Percentiles rank a stretch among this genome's conserved stretches.
Conservation (phyloP, 805 yeast genomes). For the Candida stauntonica region DNA sequence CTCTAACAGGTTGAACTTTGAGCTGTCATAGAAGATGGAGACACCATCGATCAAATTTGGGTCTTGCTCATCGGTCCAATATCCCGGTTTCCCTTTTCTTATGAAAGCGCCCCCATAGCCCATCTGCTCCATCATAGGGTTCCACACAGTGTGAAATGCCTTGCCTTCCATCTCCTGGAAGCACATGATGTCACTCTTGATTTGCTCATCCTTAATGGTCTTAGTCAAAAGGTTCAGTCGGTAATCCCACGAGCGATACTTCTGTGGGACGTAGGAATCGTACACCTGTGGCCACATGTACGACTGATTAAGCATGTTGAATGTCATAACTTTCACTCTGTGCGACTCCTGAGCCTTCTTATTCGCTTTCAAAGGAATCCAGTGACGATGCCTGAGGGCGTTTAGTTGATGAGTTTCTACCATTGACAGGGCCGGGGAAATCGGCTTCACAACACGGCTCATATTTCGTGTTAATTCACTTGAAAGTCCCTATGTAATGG, state of each 20-base stretch:
- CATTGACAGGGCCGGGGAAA: not conserved
- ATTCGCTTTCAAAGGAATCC: conserved; percentile 11
- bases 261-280: conserved; percentile 42
- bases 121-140: conserved; percentile 26
- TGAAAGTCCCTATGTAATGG: too few species aligned
- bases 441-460: not conserved
- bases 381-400: conserved; percentile 16
- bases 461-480: too few species aligned
- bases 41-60: conserved; percentile 52
- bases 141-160: conserved; percentile 40
- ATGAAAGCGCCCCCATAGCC: conserved; percentile 46
- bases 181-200: conserved; percentile 54
- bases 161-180: conserved; percentile 47
- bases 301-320: conserved; percentile 47
- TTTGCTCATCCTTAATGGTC: conserved; percentile 30
- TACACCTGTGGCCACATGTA: conserved; percentile 60
- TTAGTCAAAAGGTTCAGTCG: conserved; percentile 40
- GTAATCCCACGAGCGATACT: conserved; percentile 45
- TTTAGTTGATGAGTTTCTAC: not conserved
- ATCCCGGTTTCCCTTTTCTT: conserved; percentile 46
- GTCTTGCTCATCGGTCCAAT: conserved; percentile 44
- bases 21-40: conserved; percentile 46
- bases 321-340: conserved; percentile 35
- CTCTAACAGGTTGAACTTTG: conserved; percentile 40
- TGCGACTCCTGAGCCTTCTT: not conserved